phyloP scores from a whole-genome alignment of 2,329 filamentous ascomycete species.

The Reticulascus tulasneorum region DNA sequence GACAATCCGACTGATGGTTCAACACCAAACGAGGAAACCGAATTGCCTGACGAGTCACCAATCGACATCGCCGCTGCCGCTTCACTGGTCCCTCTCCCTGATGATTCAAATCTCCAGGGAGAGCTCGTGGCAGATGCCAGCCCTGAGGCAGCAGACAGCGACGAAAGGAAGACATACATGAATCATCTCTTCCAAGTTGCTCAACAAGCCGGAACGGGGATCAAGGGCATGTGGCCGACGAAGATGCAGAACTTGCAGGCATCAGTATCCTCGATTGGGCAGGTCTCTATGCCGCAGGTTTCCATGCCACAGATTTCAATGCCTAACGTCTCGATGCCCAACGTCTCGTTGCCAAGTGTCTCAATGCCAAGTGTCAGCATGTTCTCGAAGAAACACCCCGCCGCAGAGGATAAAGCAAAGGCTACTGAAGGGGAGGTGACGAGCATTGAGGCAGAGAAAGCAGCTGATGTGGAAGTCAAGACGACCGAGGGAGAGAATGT shows the following conservation, averaged over 20 bases:
- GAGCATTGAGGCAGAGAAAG: too few relatives aligned
- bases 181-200: conserved; percentile 46
- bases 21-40: too few relatives aligned
- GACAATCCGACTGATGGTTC: too few relatives aligned
- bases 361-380: too few relatives aligned
- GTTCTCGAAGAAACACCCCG: too few relatives aligned
- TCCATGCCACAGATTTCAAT: conserved; percentile 23
- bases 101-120: conserved; percentile 34
- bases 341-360: too few relatives aligned
- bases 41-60: conserved; percentile 38
- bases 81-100: conserved; percentile 43
- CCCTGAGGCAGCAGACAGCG: conserved; percentile 29
- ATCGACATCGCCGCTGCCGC: conserved; percentile 51
- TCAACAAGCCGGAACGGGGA: conserved; percentile 42
- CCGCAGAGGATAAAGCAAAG: too few relatives aligned
- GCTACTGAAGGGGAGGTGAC: too few relatives aligned
- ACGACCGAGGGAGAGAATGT: too few relatives aligned
- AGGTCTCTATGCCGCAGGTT: conserved; percentile 27
- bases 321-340: too few relatives aligned
- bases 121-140: conserved; percentile 25
- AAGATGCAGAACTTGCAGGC: conserved; percentile 33
- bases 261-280: conserved; percentile 23
- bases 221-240: conserved; percentile 44
- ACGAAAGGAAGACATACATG: conserved; percentile 39
- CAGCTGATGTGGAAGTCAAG: too few relatives aligned